Base-by-base conservation (phyloP, 2,329 filamentous ascomycete genomes). In the Corynespora cassiicola region DNA sequence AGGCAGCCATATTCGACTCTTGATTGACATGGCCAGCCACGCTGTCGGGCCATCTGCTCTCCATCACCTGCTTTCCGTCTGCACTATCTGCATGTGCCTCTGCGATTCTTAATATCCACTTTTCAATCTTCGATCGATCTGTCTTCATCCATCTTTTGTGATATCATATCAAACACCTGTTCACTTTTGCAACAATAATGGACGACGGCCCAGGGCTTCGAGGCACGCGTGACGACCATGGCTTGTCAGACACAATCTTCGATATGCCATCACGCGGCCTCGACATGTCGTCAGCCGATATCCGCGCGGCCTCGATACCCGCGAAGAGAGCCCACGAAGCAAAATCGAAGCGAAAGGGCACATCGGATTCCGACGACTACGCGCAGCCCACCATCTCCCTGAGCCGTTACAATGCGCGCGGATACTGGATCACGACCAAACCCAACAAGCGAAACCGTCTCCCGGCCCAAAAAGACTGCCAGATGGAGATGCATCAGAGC, bases 1-100 rank as follows among this genome's bases (percentile, higher is more conserved):
- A 61, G 57, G 54, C 61, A 55, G 48, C 58, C 53, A 55, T 48
- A 42, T 50, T 36, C 35, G 43, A 19, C 37, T 35, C 36, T 39
- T 37, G 29, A 37, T 43, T 40, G 38, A 41, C 36, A 21, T 47
- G 24, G 31, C 33, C n/a, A 12, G 39, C 21, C 36, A 22, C 39
- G 10, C n/a, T 20, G 20, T 26, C 30, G 28, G 24, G 33, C 11
- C 20, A 16, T 23, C 21, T 22, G 18, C 27, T 26, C 33, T 40
- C 37, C 37, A 56, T 56, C 42, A 52, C 43, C 40, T 48, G 49
- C 45, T 51, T 44, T 46, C 27, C 45, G 50, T 27, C 39, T 47
- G 36, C 51, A 54, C 36, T 27, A 31, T 10, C 23, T 44, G 42
- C 40, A 49, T 42, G 50, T 46, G 35, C 39, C 45, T 45, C 22